phyloP scores from a whole-genome alignment of 495 filamentous ascomycete species.

The Penicillium cataractarum region DNA sequence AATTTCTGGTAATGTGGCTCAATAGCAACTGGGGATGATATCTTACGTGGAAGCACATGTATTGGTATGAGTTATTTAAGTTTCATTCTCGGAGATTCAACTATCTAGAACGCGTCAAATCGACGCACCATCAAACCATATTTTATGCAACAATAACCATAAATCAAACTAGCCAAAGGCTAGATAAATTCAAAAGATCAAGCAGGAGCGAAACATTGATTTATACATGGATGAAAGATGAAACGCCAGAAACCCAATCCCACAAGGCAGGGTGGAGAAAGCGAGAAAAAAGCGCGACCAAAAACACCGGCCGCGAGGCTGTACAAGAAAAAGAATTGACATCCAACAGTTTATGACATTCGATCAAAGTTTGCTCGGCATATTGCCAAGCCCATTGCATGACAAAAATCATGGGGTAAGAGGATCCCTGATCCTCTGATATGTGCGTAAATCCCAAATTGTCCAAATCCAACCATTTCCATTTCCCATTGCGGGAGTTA shows the following conservation, averaged over 20 bases:
- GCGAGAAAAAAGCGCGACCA: slow-evolving; percentile 6
- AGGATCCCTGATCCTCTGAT: slow-evolving; percentile 24
- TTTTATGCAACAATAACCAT: slow-evolving; percentile 1
- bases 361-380: slow-evolving; percentile 6
- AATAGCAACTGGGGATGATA: too few species aligned
- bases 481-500: slow-evolving; percentile 16
- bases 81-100: neutral
- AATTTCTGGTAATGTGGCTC: too few species aligned
- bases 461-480: slow-evolving; percentile 25
- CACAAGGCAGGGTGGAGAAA: neutral
- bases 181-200: neutral
- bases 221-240: slow-evolving; percentile 21
- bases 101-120: slow-evolving; percentile 1
- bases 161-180: neutral
- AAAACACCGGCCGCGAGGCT: slow-evolving; percentile 20
- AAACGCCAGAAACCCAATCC: slow-evolving; percentile 13
- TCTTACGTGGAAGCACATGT: neutral
- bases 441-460: slow-evolving; percentile 29
- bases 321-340: slow-evolving; percentile 19
- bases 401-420: slow-evolving; percentile 5
- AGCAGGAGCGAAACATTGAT: slow-evolving; percentile 13
- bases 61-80: neutral
- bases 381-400: slow-evolving; percentile 4
- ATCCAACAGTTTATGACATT: slow-evolving; percentile 2
- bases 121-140: neutral